Percentiles rank a stretch among this genome's conserved stretches.
Evolutionary conservation across 306 rosid genomes (phyloP).

Genomic region (Cotoneaster glaucophyllus): DNA sequence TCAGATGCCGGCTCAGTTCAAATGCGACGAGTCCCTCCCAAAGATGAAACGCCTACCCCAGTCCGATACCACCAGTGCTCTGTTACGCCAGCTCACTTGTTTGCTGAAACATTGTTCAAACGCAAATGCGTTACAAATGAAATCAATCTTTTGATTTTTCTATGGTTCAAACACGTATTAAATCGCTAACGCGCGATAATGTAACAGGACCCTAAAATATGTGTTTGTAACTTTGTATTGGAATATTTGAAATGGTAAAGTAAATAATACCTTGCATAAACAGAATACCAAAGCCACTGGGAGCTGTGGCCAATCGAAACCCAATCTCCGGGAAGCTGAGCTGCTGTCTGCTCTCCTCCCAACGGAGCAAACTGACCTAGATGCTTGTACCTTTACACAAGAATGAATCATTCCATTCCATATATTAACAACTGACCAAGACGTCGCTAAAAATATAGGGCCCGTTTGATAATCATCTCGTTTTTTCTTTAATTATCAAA

Average conservation of each 20-base stretch:
- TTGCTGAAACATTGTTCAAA: conserved; percentile 46
- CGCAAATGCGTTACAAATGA: neutral
- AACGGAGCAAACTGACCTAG: conserved; percentile 96
- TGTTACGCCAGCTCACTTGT: conserved; percentile 98
- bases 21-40: conserved; percentile 85
- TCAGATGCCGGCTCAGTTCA: conserved; percentile 14
- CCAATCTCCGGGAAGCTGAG: conserved; percentile 98
- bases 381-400: conserved; percentile 70
- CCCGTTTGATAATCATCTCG: neutral
- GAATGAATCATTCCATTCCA: neutral
- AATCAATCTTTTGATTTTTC: too few species aligned
- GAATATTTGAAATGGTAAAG: neutral
- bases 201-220: neutral
- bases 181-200: too few species aligned
- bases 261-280: conserved; percentile 69
- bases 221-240: neutral
- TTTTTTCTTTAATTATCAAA: too few species aligned
- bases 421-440: too few species aligned
- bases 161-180: too few species aligned
- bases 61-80: conserved; percentile 75
- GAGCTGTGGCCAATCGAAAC: conserved; percentile 90
- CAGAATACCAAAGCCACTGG: conserved; percentile 99
- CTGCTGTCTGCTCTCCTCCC: conserved; percentile 98
- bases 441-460: too few species aligned
- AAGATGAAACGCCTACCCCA: conserved; percentile 76